Evolutionary conservation across 495 filamentous ascomycete species (phyloP), one percentile per base, ranked within the genome.

Genomic region (Jackrogersella minutella): DNA sequence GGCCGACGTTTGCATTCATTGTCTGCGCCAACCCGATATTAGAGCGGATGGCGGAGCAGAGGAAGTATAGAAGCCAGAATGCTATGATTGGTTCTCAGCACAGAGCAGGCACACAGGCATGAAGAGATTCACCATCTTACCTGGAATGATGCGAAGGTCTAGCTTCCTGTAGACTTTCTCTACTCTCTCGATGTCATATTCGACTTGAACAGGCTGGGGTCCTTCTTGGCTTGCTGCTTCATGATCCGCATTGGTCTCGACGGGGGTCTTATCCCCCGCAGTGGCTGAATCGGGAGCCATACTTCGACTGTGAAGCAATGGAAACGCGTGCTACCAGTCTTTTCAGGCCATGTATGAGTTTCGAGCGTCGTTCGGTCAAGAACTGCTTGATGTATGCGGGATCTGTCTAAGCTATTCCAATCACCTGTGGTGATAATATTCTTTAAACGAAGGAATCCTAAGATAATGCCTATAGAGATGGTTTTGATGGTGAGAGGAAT

Each of bases 1-100:
- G 91, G 10, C 83, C 80, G 16, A 82, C 74, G 16, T 80, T 75
- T 26, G 77, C 69, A 74, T 96, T 96, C 92, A 96, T 96, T 2
- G 93, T 96, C 75, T 96, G 91, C 26, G 93, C 90, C 64, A 97
- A 84, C 16, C 91, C 91, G 64, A 97, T 89, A 81, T 96, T 96
- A 64, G 91, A 93, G 43, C 92, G 88, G 72, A 96, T 92, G 53
- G 92, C 92, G 0, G 93, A 95, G 82, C 90, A 92, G 59, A 97
- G 83, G 75, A 97, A 96, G 78, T 97, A 97, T 6, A 97, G 82
- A n/a, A 89, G 77, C 93, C 93, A 97, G 76, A 97, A 93, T 34
- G 93, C 91, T 72, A 39, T 24, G n/a, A 54, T 40, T 46, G 4
- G 37, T 66, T 31, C 64, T 68, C 54, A 64, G 49, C 14, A 58